A percentile compares a stretch with the other conserved stretches of the same genome.
These are phyloP conservation scores for Thermomucor indicae-seudaticae DNA, from an alignment of 371 early-diverging fungal species.

Conservation along the genomic window DNA sequence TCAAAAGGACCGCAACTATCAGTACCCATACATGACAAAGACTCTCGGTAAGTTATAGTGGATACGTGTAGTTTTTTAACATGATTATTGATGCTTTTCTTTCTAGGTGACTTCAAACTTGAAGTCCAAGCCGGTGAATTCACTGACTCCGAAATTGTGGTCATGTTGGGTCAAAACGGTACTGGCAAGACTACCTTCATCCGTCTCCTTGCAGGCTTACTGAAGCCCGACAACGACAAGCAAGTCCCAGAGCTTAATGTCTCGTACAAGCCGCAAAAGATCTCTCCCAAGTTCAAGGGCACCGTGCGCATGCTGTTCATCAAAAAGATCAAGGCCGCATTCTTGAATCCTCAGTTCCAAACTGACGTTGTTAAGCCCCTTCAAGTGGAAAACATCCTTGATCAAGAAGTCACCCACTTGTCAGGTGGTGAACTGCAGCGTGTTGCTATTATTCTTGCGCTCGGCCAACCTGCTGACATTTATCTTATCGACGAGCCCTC, in stretches of 20 bases:
- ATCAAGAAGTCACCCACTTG: constrained; percentile 88
- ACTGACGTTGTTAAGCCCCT: constrained; percentile 98
- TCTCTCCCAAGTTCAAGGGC: constrained; percentile 94
- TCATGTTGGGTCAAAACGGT: constrained; percentile 99
- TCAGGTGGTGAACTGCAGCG: constrained; percentile 99
- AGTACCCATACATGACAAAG: constrained; percentile 90
- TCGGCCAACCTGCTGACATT: constrained; percentile 97
- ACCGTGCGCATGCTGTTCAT: constrained; percentile 96
- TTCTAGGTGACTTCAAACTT: constrained; percentile 77
- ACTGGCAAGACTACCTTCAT: constrained; percentile 99
- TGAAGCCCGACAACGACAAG: constrained; percentile 81
- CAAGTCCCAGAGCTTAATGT: constrained; percentile 87
- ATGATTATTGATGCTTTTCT: neutral
- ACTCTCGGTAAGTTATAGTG: constrained; percentile 38
- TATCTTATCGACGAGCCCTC: constrained; percentile 99
- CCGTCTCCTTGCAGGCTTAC: constrained; percentile 89
- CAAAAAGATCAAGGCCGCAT: constrained; percentile 88
- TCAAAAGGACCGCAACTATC: constrained; percentile 69
- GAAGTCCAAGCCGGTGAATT: constrained; percentile 86
- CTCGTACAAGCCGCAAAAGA: constrained; percentile 99
- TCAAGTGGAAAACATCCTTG: constrained; percentile 91
- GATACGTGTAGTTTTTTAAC: neutral
- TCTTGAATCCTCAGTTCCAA: constrained; percentile 96
- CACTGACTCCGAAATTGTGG: constrained; percentile 98
- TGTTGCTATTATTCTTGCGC: constrained; percentile 95